Base-by-base conservation (phyloP, 345 rosid species). In the Sisymbrium altissimum region DNA sequence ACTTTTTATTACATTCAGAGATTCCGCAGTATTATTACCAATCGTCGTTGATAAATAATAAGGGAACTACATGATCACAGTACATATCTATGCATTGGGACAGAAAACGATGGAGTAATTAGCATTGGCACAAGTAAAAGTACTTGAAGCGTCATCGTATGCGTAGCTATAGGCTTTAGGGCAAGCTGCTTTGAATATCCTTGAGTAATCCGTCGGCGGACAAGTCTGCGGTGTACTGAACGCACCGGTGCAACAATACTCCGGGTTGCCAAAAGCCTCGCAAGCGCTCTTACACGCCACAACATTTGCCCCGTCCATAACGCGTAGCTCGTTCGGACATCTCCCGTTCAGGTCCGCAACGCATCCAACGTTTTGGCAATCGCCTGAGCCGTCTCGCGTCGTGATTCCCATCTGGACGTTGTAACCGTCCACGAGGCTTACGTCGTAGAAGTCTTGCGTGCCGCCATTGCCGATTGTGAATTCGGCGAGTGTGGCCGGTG, bases 271-370 rank as follows among this genome's bases (percentile, higher is more conserved):
- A 56, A 89, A 94, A 4, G 90, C 91, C 30, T 80, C 86, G 53
- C 97, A 91, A 1, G 97, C 98, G 70, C 98, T 94, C 83, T 76
- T 88, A 38, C 98, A 94, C 14, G 93, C 98, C 6, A 88, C 94
- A 18, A 33, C 89, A 79, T 12, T 86, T 53, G 5, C 68, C 73
- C 7, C 2, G 35, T 6, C 40, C 73, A n/a, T 10, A 5, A 94
- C 86, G 77, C 62, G 86, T 48, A 88, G 74, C 68, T 84, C 93
- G 0, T 78, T 25, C 2, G 98, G 98, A 68, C 97, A 93, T 8
- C 38, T 78, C 4, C 27, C 55, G 48, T 91, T 93, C 3, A 93
- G 81, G 84, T 93, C 97, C 66, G 83, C 49, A 13, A 65, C 79
- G 48, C 98, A 93, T 3, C 95, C 97, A 4, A 89, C 90, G 49